A percentile compares a stretch with the other conserved stretches of the same genome.
Evolutionary conservation across 129 eudicot species (phyloP).

Genomic region (Escallonia rubra): DNA sequence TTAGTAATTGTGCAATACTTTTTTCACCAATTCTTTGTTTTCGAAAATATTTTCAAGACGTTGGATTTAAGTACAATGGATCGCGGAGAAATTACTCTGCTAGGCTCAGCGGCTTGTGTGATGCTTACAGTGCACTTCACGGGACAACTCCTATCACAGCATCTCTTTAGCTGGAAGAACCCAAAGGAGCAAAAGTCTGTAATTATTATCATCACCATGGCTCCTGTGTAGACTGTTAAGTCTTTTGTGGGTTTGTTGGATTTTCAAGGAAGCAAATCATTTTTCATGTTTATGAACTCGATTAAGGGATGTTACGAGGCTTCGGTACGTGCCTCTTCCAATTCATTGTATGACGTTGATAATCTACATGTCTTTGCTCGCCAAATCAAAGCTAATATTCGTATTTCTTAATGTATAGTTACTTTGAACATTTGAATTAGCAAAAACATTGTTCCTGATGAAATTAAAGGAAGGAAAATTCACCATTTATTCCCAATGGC

Average conservation of each 20-base stretch:
- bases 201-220: conserved; percentile 56
- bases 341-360: background rate
- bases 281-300: conserved; percentile 55
- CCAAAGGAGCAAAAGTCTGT: conserved; percentile 90
- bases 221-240: conserved; percentile 64
- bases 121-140: conserved; percentile 64
- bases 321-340: conserved; percentile 34
- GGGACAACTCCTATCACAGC: conserved; percentile 76
- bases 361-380: background rate
- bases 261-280: conserved; percentile 43
- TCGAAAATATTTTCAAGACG: background rate
- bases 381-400: conserved; percentile 7
- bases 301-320: conserved; percentile 86
- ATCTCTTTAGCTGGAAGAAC: conserved; percentile 86
- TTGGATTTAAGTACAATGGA: conserved; percentile 62
- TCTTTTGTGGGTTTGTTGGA: conserved; percentile 77
- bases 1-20: too few relatives aligned
- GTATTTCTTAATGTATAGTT: conserved; percentile 65
- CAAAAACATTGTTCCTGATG: conserved; percentile 66
- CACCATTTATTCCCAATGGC: too few relatives aligned
- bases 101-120: conserved; percentile 59
- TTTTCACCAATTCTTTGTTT: too few relatives aligned
- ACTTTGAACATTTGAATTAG: conserved; percentile 55
- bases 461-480: too few relatives aligned
- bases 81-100: conserved; percentile 53